A percentile compares a stretch with the other conserved stretches of the same genome.
Evolutionary conservation across 2,329 filamentous ascomycete genomes (phyloP).

Genomic region (Septoria petroselini): DNA sequence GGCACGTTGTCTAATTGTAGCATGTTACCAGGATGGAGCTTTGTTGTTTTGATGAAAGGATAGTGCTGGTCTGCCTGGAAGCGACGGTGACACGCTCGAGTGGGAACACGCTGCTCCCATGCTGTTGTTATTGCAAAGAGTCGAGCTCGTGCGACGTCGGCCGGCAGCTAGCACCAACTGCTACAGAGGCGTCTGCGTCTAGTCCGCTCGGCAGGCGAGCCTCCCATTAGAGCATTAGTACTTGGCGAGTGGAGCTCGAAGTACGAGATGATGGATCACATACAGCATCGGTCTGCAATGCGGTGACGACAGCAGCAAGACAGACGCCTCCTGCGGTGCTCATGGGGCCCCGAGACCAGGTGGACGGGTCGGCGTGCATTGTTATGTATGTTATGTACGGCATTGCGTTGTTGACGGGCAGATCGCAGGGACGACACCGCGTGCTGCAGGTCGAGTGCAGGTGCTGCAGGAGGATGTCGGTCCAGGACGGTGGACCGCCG

Average conservation of each 20-base stretch:
- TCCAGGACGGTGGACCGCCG: constrained; percentile 19
- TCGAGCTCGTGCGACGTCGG: constrained; percentile 26
- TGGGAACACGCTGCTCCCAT: constrained; percentile 19
- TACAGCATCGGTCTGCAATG: constrained; percentile 4
- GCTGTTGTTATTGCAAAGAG: constrained; percentile 11
- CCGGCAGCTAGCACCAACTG: constrained; percentile 5
- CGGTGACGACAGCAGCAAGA: constrained; percentile 9
- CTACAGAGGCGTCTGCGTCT: constrained; percentile 8
- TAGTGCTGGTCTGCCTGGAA: no score
- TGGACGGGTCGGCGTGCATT: no score
- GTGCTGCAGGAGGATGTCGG: no score
- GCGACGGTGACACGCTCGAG: constrained; percentile 23
- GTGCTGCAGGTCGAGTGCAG: no score
- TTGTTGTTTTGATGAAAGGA: no score
- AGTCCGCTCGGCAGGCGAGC: background rate
- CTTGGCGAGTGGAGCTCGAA: no score
- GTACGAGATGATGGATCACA: no score
- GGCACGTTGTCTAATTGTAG: constrained; percentile 20
- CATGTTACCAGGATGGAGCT: constrained; percentile 12
- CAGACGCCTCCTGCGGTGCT: constrained; percentile 18
- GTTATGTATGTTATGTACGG: no score
- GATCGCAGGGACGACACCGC: no score
- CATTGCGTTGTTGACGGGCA: no score
- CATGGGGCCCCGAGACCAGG: constrained; percentile 17
- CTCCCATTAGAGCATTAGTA: background rate